These are phyloP conservation scores for Leccinum ochraceum DNA, from an alignment of 768 basidiomycete species.

Conservation along the genomic window DNA sequence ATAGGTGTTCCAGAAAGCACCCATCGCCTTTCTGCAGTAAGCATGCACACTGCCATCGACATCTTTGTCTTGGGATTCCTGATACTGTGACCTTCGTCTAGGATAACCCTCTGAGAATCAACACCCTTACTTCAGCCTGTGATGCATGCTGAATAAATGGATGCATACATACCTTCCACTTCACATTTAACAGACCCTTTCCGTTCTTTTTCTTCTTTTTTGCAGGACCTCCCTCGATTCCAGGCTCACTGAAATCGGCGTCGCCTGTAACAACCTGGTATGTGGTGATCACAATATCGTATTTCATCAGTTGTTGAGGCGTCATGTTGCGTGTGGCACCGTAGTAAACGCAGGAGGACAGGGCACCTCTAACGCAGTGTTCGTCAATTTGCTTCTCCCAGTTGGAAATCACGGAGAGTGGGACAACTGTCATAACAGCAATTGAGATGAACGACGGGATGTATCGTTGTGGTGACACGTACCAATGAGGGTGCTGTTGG, in stretches of 20 bases:
- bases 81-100: conserved; percentile 90
- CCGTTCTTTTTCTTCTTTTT: conserved; percentile 61
- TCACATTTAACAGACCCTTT: conserved; percentile 61
- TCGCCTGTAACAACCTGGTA: conserved; percentile 73
- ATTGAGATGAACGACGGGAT: conserved; percentile 2
- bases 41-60: conserved; percentile 62
- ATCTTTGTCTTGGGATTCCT: conserved; percentile 88
- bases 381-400: conserved; percentile 86
- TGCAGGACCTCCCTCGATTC: conserved; percentile 28
- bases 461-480: background rate
- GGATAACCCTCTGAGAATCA: conserved; percentile 59
- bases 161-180: conserved; percentile 68
- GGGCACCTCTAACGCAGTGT: conserved; percentile 55
- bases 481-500: conserved; percentile 81
- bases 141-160: background rate
- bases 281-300: conserved; percentile 83
- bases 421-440: conserved; percentile 53
- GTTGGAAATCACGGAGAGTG: conserved; percentile 83
- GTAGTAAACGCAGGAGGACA: conserved; percentile 69
- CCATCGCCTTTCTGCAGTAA: conserved; percentile 77
- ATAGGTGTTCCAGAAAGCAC: conserved; percentile 71
- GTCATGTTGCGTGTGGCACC: conserved; percentile 62
- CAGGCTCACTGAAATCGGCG: conserved; percentile 29
- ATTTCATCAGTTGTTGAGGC: conserved; percentile 58
- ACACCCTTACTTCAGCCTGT: background rate